Conservation (phyloP, 176 grass and related monocot species). For the Raddia distichophylla region DNA sequence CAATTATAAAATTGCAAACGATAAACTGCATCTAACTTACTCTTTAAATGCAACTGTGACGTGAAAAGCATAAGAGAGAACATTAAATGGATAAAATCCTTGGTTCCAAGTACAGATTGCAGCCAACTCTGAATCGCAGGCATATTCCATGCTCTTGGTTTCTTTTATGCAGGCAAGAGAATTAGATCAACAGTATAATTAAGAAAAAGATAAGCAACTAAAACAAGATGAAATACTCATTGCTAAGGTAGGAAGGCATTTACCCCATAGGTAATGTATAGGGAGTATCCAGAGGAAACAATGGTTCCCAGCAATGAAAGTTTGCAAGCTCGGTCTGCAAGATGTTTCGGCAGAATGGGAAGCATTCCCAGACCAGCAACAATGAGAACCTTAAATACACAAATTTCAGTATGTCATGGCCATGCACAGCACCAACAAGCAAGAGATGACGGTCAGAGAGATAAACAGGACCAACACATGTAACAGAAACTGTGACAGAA, state of each 20-base stretch:
- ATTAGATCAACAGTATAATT: neutral
- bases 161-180: conserved; percentile 48
- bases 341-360: conserved; percentile 69
- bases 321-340: conserved; percentile 78
- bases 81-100: conserved; percentile 91
- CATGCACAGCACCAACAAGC: neutral
- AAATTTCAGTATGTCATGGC: neutral
- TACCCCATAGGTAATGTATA: conserved; percentile 82
- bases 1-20: neutral
- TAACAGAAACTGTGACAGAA: neutral
- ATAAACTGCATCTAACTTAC: conserved; percentile 62
- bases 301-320: conserved; percentile 85
- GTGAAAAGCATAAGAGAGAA: conserved; percentile 77
- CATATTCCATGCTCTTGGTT: conserved; percentile 84
- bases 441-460: neutral
- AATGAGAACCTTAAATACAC: conserved; percentile 65
- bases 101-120: conserved; percentile 65
- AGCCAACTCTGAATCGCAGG: conserved; percentile 73
- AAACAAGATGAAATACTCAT: neutral
- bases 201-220: neutral
- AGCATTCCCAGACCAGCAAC: conserved; percentile 93
- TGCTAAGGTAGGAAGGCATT: conserved; percentile 32
- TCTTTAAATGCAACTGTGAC: conserved; percentile 76
- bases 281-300: conserved; percentile 66
- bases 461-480: neutral